Percentiles rank a stretch among this genome's conserved stretches.
These are phyloP conservation scores for Salvia splendens DNA, from an alignment of 257 asterid genomes.

Conservation along the genomic window DNA sequence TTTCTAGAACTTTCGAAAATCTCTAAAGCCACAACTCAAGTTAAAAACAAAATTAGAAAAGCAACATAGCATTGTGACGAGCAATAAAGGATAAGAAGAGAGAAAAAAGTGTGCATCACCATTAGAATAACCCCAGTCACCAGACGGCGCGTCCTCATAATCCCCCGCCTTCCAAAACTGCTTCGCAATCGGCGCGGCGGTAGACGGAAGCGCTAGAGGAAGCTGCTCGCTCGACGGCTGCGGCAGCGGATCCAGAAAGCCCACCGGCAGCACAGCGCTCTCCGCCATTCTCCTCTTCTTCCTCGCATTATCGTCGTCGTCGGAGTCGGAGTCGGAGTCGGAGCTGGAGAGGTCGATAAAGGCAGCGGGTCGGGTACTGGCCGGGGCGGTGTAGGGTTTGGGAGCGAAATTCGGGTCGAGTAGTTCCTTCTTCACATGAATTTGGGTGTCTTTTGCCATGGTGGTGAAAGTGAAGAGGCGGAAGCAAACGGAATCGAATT, in stretches of 20 bases:
- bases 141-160: conserved; percentile 52
- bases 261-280: conserved; percentile 59
- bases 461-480: background rate
- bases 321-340: conserved; percentile 41
- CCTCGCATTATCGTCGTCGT: conserved; percentile 33
- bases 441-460: conserved; percentile 38
- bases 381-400: conserved; percentile 1
- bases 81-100: background rate
- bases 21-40: background rate
- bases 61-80: conserved; percentile 21
- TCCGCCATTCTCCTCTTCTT: conserved; percentile 53
- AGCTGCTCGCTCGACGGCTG: conserved; percentile 30
- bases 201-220: conserved; percentile 35
- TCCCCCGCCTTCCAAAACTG: conserved; percentile 99
- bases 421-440: conserved; percentile 40
- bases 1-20: background rate
- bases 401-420: conserved; percentile 19
- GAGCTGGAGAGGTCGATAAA: conserved; percentile 44
- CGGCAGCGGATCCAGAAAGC: conserved; percentile 67
- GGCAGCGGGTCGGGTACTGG: conserved; percentile 6
- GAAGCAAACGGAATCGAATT: background rate
- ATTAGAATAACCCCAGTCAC: conserved; percentile 44
- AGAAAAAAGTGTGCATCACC: conserved; percentile 37
- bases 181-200: conserved; percentile 30
- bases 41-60: background rate